These are phyloP conservation scores for Chlamydomonas urium DNA, from an alignment of 139 green algal species.

Conservation along the genomic window DNA sequence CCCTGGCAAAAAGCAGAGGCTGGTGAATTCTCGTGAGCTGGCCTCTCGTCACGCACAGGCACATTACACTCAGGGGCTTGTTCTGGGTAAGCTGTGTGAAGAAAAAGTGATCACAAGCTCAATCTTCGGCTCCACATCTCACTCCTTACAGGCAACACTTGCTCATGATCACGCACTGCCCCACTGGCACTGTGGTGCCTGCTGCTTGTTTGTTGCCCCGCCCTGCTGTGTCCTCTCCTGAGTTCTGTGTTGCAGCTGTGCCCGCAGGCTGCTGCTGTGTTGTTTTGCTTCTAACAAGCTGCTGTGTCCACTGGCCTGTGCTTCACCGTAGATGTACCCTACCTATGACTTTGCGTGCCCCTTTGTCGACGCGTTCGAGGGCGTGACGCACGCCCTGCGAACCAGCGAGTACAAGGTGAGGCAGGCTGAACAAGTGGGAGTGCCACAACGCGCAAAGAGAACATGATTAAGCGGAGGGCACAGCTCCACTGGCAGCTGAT, in stretches of 20 bases:
- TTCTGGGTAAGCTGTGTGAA: slow-evolving; percentile 24
- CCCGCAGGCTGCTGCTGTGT: too few species aligned
- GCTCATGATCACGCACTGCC: too few species aligned
- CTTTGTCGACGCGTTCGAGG: slow-evolving; percentile 91
- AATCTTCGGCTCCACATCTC: slow-evolving; percentile 27
- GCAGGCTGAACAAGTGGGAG: neutral
- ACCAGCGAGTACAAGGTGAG: slow-evolving; percentile 90
- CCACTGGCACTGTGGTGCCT: too few species aligned
- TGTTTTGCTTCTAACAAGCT: too few species aligned
- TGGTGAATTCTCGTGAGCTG: slow-evolving; percentile 15
- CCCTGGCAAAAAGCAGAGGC: slow-evolving; percentile 40
- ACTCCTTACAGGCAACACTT: neutral
- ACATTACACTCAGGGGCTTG: slow-evolving; percentile 13
- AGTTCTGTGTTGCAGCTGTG: too few species aligned
- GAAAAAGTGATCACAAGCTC: slow-evolving; percentile 23
- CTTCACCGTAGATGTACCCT: slow-evolving; percentile 80
- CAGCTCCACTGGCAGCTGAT: too few species aligned
- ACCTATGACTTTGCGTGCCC: slow-evolving; percentile 99
- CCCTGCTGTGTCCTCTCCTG: too few species aligned
- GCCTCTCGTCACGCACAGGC: slow-evolving; percentile 31
- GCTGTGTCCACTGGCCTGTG: neutral
- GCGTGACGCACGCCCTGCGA: slow-evolving; percentile 94
- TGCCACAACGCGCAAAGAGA: too few species aligned
- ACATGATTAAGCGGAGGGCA: neutral
- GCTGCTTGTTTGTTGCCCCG: too few species aligned